Conservation (phyloP, 2,329 filamentous ascomycete species). For the Epichloe scottii region DNA sequence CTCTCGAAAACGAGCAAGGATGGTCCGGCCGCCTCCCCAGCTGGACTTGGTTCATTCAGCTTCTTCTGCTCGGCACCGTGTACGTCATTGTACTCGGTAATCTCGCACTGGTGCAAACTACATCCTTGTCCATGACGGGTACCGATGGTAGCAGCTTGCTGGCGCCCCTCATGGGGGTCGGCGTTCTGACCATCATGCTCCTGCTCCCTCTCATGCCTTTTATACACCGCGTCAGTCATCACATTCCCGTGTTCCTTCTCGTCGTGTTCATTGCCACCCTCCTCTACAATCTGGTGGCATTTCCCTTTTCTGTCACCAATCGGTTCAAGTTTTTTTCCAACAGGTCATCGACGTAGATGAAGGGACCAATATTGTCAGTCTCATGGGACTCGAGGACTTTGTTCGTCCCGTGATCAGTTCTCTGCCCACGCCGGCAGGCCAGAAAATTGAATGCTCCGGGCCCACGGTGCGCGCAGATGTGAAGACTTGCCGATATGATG, state of each 20-base stretch:
- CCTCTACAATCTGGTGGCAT: conserved; percentile 75
- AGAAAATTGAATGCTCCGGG: conserved; percentile 39
- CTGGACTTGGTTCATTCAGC: conserved; percentile 82
- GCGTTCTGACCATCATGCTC: conserved; percentile 55
- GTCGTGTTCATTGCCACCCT: conserved; percentile 61
- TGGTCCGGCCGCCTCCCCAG: conserved; percentile 72
- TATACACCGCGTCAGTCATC: conserved; percentile 73
- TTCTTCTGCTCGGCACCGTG: conserved; percentile 68
- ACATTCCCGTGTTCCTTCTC: conserved; percentile 67
- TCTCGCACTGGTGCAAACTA: conserved; percentile 58
- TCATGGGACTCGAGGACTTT: conserved; percentile 57
- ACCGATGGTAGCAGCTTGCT: conserved; percentile 68
- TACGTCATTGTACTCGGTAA: conserved; percentile 67
- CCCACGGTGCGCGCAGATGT: conserved; percentile 30
- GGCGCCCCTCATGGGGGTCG: conserved; percentile 58
- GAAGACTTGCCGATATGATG: conserved; percentile 58
- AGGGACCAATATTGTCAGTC: conserved; percentile 54
- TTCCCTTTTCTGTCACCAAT: conserved; percentile 72
- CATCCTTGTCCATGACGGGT: conserved; percentile 66
- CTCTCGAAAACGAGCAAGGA: conserved; percentile 62
- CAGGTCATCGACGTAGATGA: conserved; percentile 69
- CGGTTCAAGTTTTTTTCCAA: conserved; percentile 81
- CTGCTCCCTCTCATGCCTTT: conserved; percentile 71
- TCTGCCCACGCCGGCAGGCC: conserved; percentile 58
- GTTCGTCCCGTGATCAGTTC: conserved; percentile 52